Evolutionary conservation across 768 basidiomycete genomes (phyloP).

Genomic region (Boletellus emodensis): DNA sequence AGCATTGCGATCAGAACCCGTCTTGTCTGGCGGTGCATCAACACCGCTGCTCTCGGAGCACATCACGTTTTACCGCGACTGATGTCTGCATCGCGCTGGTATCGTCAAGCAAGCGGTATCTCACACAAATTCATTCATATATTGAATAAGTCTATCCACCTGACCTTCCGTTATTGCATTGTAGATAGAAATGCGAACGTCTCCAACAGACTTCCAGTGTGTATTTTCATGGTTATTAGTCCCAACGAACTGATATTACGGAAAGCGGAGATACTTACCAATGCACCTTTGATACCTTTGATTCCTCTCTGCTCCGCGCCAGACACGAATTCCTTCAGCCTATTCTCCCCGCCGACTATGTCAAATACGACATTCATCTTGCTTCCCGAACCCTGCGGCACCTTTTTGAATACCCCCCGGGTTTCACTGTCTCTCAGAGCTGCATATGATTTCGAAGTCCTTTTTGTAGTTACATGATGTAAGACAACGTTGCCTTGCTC

Average conservation of each 20-base stretch:
- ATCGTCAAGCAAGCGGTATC: no score
- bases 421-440: slow-evolving; percentile 67
- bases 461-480: slow-evolving; percentile 68
- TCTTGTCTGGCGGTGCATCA: no score
- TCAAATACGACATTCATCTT: slow-evolving; percentile 97
- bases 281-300: slow-evolving; percentile 87
- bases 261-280: slow-evolving; percentile 49
- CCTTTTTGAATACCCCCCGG: slow-evolving; percentile 70
- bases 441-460: slow-evolving; percentile 73
- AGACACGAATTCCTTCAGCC: slow-evolving; percentile 68
- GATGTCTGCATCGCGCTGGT: no score
- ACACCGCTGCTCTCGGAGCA: no score
- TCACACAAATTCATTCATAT: slow-evolving; percentile 52
- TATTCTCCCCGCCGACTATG: slow-evolving; percentile 67
- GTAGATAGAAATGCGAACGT: slow-evolving; percentile 82
- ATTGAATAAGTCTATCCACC: slow-evolving; percentile 55
- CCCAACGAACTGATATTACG: neutral
- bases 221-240: neutral
- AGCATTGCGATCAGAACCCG: no score
- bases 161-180: slow-evolving; percentile 82
- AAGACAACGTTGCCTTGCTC: no score
- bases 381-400: slow-evolving; percentile 72
- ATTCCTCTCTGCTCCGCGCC: slow-evolving; percentile 79
- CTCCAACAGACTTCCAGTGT: slow-evolving; percentile 50
- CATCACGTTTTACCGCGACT: no score